Conservation (phyloP, 2,329 filamentous ascomycete genomes). For the Pseudogymnoascus sp. region DNA sequence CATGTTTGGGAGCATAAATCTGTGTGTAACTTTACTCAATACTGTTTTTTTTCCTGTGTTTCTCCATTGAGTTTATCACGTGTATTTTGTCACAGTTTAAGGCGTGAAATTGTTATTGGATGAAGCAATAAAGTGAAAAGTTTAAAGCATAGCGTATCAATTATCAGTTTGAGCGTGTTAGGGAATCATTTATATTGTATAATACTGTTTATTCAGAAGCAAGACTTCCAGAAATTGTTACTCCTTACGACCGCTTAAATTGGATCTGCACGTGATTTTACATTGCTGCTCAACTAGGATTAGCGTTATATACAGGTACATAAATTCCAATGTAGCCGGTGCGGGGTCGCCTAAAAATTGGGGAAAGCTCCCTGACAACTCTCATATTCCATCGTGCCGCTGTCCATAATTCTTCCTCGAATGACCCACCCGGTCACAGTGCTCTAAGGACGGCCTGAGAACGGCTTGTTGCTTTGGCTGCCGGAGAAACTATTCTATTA, state of each 20-base stretch:
- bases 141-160: not conserved
- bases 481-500: not conserved
- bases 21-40: not conserved
- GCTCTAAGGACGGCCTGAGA: not conserved
- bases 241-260: not conserved
- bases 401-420: slow-evolving; percentile 2
- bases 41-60: not conserved
- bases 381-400: not conserved
- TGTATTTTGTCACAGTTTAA: not conserved
- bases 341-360: slow-evolving; percentile 3
- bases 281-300: not conserved
- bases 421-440: not conserved
- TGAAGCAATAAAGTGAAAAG: not conserved
- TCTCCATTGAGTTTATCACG: not conserved
- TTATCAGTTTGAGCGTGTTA: too few species aligned
- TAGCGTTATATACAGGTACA: not conserved
- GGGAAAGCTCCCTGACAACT: slow-evolving; percentile 1
- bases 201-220: not conserved
- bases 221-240: not conserved
- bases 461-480: not conserved
- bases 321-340: not conserved
- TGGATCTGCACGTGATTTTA: not conserved
- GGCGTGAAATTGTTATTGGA: not conserved
- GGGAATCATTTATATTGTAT: not conserved
- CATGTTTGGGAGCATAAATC: not conserved